Evolutionary conservation across 2,329 filamentous ascomycete species (phyloP), one percentile per base, ranked within the genome.

Genomic region (Pestalotiopsis sp.): DNA sequence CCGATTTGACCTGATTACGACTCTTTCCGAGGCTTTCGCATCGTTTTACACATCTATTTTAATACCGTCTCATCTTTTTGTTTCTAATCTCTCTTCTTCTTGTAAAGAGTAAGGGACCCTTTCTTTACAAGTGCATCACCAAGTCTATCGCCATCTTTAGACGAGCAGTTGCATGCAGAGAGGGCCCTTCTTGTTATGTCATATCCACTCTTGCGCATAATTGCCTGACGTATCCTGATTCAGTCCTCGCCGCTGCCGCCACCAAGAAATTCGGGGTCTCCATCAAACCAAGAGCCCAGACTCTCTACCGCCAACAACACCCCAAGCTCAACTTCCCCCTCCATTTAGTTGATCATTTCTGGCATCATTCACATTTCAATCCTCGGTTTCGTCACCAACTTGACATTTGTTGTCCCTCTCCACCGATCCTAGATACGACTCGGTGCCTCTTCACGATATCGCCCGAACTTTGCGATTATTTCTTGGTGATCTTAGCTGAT

Each of bases 401-500:
- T 39, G 20, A n/a, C 38, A 26, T 60, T n/a, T 40, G 10, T 20
- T 48, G 39, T 22, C 35, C 13, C 14, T 39, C 26, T 38, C 39
- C n/a, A 44, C 26, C 40, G 38, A 48, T 38, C 13, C n/a, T 26
- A 44, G 17, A 30, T 20, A 30, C 64, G 56, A 60, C 64, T 24
- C 24, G 20, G 13, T 58, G 20, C 52, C 55, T 26, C n/a, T 57
- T 61, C 24, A 40, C 65, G 26, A 58, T 13, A 26, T 22, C 9
- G 14, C 22, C 63, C 24, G 20, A 63, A 26, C 56, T 4, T 30
- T 9, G 20, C 20, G 35, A 52, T 52, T 35, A 35, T 35, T 55
- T 65, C 60, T 64, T 65, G 67, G 67, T 69, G 67, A 65, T 69
- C 67, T 69, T 69, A 40, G 61, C 61, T 69, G 67, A 69, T 69